phyloP scores from a whole-genome alignment of 2,329 filamentous ascomycete species.

The Cladobotryum protrusum region DNA sequence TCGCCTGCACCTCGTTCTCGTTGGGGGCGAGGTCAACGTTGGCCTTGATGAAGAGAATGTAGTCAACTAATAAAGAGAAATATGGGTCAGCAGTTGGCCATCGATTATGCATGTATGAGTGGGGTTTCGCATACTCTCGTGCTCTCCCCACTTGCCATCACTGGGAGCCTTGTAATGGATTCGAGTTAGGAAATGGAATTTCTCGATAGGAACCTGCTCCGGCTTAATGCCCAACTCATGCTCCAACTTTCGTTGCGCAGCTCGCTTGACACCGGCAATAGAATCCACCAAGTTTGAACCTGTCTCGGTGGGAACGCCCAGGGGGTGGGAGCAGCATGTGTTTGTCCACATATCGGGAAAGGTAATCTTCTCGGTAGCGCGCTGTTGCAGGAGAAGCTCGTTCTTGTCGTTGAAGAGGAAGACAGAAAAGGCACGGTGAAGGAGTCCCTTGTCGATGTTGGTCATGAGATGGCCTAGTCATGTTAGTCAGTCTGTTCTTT shows the following conservation, averaged over 20 bases:
- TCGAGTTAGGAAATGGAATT: conserved; percentile 89
- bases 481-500: background rate
- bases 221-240: conserved; percentile 91
- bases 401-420: conserved; percentile 96
- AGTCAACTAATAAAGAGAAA: conserved; percentile 58
- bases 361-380: conserved; percentile 94
- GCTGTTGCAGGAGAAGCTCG: conserved; percentile 88
- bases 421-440: conserved; percentile 95
- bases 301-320: conserved; percentile 87
- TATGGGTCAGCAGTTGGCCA: background rate
- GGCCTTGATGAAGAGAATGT: conserved; percentile 96
- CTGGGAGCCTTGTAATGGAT: conserved; percentile 98
- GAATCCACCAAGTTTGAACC: conserved; percentile 75
- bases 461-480: conserved; percentile 87
- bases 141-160: conserved; percentile 97
- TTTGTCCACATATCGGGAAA: conserved; percentile 99
- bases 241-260: conserved; percentile 86
- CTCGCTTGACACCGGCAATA: conserved; percentile 79
- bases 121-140: conserved; percentile 67
- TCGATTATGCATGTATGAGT: background rate
- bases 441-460: conserved; percentile 92
- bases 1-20: conserved; percentile 82
- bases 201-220: conserved; percentile 80
- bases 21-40: conserved; percentile 79
- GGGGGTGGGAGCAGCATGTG: conserved; percentile 96